Evolutionary conservation across 2,329 filamentous ascomycete species (phyloP).

Genomic region (Xylaria sp.): DNA sequence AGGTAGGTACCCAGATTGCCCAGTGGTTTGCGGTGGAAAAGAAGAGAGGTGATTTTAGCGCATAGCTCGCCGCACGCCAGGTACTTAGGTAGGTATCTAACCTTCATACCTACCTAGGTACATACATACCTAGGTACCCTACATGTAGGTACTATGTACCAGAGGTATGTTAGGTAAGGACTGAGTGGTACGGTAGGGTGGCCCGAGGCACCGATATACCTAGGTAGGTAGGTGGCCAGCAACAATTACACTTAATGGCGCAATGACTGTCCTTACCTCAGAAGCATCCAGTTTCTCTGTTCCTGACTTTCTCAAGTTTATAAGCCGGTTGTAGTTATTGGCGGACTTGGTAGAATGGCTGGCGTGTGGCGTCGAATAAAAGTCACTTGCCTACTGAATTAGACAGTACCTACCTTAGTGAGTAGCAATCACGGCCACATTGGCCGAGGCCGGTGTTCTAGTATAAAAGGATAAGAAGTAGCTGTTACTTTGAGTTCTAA

Average conservation of each 20-base stretch:
- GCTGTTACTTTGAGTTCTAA: background rate
- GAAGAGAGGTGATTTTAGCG: background rate
- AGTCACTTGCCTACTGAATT: background rate
- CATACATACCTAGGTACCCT: too few species aligned
- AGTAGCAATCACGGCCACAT: background rate
- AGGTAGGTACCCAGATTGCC: background rate
- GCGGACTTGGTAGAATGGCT: background rate
- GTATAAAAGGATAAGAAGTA: background rate
- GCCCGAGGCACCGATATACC: background rate
- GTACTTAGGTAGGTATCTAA: background rate
- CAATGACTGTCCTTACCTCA: background rate
- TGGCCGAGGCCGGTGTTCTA: conserved; percentile 14
- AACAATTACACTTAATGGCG: background rate
- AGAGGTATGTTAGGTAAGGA: too few species aligned
- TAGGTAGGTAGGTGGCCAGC: background rate
- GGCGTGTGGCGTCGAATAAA: background rate
- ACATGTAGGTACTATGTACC: too few species aligned
- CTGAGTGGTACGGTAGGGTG: background rate
- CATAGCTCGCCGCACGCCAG: background rate
- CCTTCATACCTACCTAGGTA: background rate
- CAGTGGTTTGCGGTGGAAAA: background rate
- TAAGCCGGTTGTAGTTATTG: background rate
- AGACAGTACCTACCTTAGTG: too few species aligned
- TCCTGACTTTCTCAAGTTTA: background rate
- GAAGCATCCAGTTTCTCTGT: background rate